phyloP scores from a whole-genome alignment of 805 yeast species.

The Kodamaea restingae region DNA sequence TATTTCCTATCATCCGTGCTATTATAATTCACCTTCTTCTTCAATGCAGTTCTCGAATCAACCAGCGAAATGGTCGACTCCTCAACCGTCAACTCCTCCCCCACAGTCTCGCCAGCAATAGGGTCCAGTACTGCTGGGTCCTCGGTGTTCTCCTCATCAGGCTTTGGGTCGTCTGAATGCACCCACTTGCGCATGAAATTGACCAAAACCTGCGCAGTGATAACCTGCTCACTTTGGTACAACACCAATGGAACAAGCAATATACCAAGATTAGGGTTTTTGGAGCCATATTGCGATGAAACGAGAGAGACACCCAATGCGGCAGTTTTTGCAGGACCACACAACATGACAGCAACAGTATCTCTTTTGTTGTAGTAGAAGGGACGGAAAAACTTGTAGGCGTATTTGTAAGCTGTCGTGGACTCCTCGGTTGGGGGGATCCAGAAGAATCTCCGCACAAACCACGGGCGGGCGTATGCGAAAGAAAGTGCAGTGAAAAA shows the following conservation, averaged over 20 bases:
- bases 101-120: neutral
- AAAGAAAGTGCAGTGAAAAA: conserved; percentile 68
- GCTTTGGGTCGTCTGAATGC: conserved; percentile 22
- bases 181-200: conserved; percentile 70
- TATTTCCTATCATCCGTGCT: neutral
- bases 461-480: conserved; percentile 56
- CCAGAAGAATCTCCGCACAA: conserved; percentile 40
- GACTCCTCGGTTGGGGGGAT: conserved; percentile 46
- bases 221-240: conserved; percentile 84
- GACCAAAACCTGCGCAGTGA: conserved; percentile 72
- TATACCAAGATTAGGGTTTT: conserved; percentile 59
- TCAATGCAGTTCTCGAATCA: conserved; percentile 1
- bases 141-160: conserved; percentile 12
- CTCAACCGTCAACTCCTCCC: neutral
- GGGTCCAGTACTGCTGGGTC: neutral
- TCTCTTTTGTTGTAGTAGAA: conserved; percentile 69
- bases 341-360: conserved; percentile 74
- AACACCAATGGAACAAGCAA: conserved; percentile 78
- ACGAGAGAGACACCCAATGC: conserved; percentile 84
- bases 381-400: conserved; percentile 49
- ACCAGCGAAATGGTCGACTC: neutral
- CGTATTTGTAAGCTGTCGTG: conserved; percentile 41
- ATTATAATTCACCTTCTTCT: neutral
- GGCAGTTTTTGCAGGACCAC: conserved; percentile 93
- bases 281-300: conserved; percentile 73